These are phyloP conservation scores for Arctium minus DNA, from an alignment of 129 eudicot genomes.

Conservation along the genomic window DNA sequence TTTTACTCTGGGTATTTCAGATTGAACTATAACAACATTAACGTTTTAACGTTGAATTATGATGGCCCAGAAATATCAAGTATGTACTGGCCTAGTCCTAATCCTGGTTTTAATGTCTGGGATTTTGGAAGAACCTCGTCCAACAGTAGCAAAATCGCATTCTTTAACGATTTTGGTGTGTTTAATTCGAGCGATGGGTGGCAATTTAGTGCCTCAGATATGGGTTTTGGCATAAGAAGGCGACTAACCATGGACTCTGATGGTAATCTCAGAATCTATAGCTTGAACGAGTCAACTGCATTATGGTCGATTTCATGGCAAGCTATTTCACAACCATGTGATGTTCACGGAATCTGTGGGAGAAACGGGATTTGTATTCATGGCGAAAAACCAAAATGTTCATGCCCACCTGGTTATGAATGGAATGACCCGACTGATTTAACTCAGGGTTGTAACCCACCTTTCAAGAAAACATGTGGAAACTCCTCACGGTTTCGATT, in stretches of 20 bases:
- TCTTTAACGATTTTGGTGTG: slow-evolving; percentile 29
- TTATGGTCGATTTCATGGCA: not conserved
- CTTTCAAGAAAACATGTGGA: slow-evolving; percentile 12
- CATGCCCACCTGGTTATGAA: slow-evolving; percentile 44
- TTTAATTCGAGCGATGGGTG: slow-evolving; percentile 31
- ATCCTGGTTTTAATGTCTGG: slow-evolving; percentile 5
- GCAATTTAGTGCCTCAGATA: slow-evolving; percentile 18
- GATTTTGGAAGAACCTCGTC: slow-evolving; percentile 27
- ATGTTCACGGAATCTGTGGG: not conserved
- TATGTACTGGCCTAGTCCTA: slow-evolving; percentile 41
- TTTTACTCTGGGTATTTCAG: slow-evolving; percentile 34
- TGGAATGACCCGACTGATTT: slow-evolving; percentile 25
- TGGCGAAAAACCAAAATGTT: slow-evolving; percentile 27
- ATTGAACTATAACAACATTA: slow-evolving; percentile 31
- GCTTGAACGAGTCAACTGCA: not conserved
- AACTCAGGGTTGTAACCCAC: slow-evolving; percentile 35
- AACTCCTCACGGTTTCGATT: slow-evolving; percentile 22
- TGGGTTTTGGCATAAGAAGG: slow-evolving; percentile 33
- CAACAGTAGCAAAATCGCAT: slow-evolving; percentile 42
- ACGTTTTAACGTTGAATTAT: slow-evolving; percentile 32
- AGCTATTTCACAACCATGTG: not conserved
- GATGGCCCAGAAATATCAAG: slow-evolving; percentile 43
- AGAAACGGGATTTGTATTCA: slow-evolving; percentile 26
- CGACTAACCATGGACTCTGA: slow-evolving; percentile 44
- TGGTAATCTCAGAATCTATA: not conserved